Evolutionary conservation across 2,329 filamentous ascomycete genomes (phyloP).

Genomic region (Talaromyces sp.): DNA sequence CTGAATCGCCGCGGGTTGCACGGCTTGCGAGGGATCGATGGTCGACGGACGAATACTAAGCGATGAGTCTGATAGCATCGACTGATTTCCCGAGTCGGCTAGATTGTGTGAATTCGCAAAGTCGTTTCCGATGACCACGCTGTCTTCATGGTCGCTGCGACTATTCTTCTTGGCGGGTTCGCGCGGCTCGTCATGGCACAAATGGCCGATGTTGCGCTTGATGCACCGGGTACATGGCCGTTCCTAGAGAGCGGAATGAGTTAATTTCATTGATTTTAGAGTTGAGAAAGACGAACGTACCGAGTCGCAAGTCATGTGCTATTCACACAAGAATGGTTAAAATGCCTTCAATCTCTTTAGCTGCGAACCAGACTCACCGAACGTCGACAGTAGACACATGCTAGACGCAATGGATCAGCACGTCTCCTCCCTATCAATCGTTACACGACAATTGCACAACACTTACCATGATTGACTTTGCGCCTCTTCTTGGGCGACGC

Average conservation of each 20-base stretch:
- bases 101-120: constrained; percentile 50
- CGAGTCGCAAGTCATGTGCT: constrained; percentile 93
- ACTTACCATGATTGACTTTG: constrained; percentile 81
- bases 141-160: constrained; percentile 66
- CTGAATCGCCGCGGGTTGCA: constrained; percentile 60
- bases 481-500: constrained; percentile 73
- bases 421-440: constrained; percentile 4
- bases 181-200: constrained; percentile 96
- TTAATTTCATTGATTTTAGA: background rate
- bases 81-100: constrained; percentile 48
- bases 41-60: constrained; percentile 50
- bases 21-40: constrained; percentile 56
- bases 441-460: constrained; percentile 14
- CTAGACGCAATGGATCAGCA: constrained; percentile 49
- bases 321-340: background rate
- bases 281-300: constrained; percentile 45
- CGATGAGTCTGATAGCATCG: constrained; percentile 40
- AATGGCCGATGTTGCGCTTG: constrained; percentile 96
- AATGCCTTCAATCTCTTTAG: background rate
- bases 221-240: constrained; percentile 96
- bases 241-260: constrained; percentile 55
- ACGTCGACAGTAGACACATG: constrained; percentile 84
- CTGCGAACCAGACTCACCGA: constrained; percentile 63
- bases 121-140: constrained; percentile 44
- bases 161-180: constrained; percentile 73